Base-by-base conservation (phyloP, 805 yeast species). In the Kluyveromyces nonfermentans region DNA sequence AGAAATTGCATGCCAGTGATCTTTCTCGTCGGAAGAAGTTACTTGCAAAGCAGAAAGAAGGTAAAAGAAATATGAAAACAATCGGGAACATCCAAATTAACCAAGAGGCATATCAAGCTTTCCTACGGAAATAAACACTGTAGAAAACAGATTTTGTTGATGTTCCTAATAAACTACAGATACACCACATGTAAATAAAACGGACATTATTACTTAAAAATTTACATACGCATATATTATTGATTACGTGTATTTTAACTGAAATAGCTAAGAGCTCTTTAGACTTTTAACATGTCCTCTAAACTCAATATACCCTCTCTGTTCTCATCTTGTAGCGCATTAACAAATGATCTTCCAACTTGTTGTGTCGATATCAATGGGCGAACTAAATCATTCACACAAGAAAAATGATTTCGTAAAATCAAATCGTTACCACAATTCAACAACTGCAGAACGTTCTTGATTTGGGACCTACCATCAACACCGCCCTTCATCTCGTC, bases 1-100 rank as follows among this genome's bases (percentile, higher is more conserved):
- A 93, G 22, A 85, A 80, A 57, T 68, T 93, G 47, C 97, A 90
- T 63, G 98, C 97, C 0, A 80, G 96, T 16, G 98, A 90, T 68
- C 77, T 89, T 30, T 76, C 94, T 0, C 74, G 98, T 67, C 73
- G 96, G 49, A 88, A 88, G 70, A 90, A 90, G 65, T 72, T 90
- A 52, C 69, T 90, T 42, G 86, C 75, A 44, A 82, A 84, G 54
- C 98, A 90, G 57, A 90, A 89, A 62, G 96, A 86, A 58, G 98
- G 98, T 33, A 93, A 93, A 65, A 86, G 84, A 64, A 74, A 73
- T 48, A 72, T 90, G 82, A 82, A 83, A 63, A 71, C 83, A 14
- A 72, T 81, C 12, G 97, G 97, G 12, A 76, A 78, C 42, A 85
- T 90, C 15, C 69, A 73, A 35, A 83, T 90, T 41, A 80, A 85